Evolutionary conservation across 1,284 basidiomycete genomes (phyloP), one percentile per base, ranked within the genome.

Genomic region (Moesziomyces antarcticus): DNA sequence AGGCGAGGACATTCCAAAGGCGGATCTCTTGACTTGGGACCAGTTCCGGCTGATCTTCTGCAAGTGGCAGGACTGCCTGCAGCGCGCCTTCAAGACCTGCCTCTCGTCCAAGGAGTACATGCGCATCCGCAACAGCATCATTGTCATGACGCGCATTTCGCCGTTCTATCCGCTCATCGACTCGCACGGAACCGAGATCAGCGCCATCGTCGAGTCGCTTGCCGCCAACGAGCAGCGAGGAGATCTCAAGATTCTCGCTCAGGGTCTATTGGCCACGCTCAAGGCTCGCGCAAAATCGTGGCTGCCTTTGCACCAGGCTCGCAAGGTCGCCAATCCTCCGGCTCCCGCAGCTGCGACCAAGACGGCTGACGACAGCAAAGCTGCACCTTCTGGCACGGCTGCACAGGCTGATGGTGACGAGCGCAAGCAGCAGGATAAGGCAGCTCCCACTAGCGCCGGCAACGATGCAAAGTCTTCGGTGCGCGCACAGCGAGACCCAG

Each of bases 11-110:
- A 85, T 89, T 79, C 86, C 70, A n/a, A 73, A 84, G 2, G 88
- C 89, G 27, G 88, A 89, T 73, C 82, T 92, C 14, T 85, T 94
- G 47, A 86, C 87, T 3, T 93, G 92, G 91, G 81, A 86, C 10
- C 88, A 88, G 20, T 93, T 92, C 86, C 89, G 90, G 73, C 87
- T 87, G 61, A 87, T 94, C 50, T 85, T 92, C 50, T 88, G 89
- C 58, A 95, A 94, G 84, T 94, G 92, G 90, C 92, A 95, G 83
- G 87, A 88, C 59, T 91, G 91, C 75, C 83, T 96, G 21, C 86
- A 66, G 52, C 77, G 56, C 5, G 75, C 77, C 3, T 82, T 83
- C 55, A 50, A 57, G 42, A 54, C 56, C 33, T 83, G 82, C 57
- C 66, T 83, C 9, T 48, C 59, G 11, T 75, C 73, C 24, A 57